Evolutionary conservation across 148 eudicot species (phyloP).

Genomic region (Camellia sinensis): DNA sequence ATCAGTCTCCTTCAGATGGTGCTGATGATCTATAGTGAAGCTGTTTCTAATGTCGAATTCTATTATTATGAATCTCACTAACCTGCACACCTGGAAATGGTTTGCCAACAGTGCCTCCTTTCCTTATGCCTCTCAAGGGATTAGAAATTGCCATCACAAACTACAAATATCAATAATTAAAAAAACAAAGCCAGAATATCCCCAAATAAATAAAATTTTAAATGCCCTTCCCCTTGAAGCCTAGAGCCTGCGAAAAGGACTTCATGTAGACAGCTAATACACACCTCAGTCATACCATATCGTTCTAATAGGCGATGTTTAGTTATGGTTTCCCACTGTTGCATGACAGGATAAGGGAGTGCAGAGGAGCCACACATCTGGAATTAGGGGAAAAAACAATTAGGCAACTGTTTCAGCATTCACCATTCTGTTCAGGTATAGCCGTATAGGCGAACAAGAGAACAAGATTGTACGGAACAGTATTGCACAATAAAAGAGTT

Average conservation of each 20-base stretch:
- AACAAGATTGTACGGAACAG: neutral
- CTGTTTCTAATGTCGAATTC: neutral
- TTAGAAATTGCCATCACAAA: slow-evolving; percentile 96
- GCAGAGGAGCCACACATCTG: slow-evolving; percentile 99
- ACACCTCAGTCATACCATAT: slow-evolving; percentile 99
- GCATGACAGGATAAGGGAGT: slow-evolving; percentile 96
- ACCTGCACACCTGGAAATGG: slow-evolving; percentile 97
- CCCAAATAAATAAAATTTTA: neutral
- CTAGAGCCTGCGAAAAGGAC: neutral
- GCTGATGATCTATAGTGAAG: neutral
- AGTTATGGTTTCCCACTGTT: slow-evolving; percentile 89
- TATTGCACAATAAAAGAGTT: neutral
- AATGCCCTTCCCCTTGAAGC: neutral
- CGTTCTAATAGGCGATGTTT: slow-evolving; percentile 90
- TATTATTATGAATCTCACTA: slow-evolving; percentile 27
- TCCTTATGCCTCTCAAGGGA: slow-evolving; percentile 71
- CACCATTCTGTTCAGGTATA: neutral
- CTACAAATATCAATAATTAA: slow-evolving; percentile 36
- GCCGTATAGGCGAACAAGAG: neutral
- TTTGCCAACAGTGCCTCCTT: slow-evolving; percentile 97
- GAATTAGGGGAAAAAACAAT: slow-evolving; percentile 6
- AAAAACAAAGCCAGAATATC: slow-evolving; percentile 5
- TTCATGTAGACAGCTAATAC: slow-evolving; percentile 4
- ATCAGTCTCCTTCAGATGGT: neutral
- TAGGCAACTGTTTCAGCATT: neutral